phyloP scores from a whole-genome alignment of 768 basidiomycete species.

The Pleurotus citrinopileatus region DNA sequence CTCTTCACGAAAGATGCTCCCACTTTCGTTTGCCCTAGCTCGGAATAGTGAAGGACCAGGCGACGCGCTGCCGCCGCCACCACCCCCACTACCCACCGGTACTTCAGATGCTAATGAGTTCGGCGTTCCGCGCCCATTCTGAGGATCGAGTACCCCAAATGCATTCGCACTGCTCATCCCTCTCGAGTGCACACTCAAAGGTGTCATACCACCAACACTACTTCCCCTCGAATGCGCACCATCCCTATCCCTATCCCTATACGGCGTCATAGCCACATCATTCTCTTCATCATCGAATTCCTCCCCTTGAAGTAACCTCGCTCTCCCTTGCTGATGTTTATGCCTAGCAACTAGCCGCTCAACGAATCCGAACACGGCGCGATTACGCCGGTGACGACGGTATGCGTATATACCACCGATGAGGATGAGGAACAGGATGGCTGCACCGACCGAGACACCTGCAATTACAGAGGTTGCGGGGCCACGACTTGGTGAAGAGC shows the following conservation, averaged over 20 bases:
- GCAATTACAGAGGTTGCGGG: conserved; percentile 8
- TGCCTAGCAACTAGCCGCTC: conserved; percentile 4
- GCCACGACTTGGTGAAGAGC: background rate
- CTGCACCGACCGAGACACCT: conserved; percentile 1
- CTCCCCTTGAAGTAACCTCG: conserved; percentile 11
- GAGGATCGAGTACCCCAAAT: background rate
- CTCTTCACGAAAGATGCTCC: conserved; percentile 47
- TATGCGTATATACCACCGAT: conserved; percentile 8
- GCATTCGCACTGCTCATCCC: background rate
- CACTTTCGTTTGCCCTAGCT: conserved; percentile 35
- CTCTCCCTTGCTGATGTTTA: conserved; percentile 5
- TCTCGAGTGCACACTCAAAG: background rate
- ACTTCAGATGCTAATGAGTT: background rate
- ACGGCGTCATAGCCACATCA: conserved; percentile 1
- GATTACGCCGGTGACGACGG: conserved; percentile 4
- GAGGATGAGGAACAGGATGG: background rate
- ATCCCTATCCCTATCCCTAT: conserved; percentile 3
- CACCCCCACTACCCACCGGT: background rate
- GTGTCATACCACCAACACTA: background rate
- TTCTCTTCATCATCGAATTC: conserved; percentile 10
- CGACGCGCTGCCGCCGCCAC: conserved; percentile 12
- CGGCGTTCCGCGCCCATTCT: background rate
- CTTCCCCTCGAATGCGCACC: background rate
- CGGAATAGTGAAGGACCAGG: conserved; percentile 35
- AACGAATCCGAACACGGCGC: conserved; percentile 4